These are phyloP conservation scores for Sporisorium iseilematis-ciliati DNA, from an alignment of 1,284 basidiomycete genomes.

Conservation along the genomic window DNA sequence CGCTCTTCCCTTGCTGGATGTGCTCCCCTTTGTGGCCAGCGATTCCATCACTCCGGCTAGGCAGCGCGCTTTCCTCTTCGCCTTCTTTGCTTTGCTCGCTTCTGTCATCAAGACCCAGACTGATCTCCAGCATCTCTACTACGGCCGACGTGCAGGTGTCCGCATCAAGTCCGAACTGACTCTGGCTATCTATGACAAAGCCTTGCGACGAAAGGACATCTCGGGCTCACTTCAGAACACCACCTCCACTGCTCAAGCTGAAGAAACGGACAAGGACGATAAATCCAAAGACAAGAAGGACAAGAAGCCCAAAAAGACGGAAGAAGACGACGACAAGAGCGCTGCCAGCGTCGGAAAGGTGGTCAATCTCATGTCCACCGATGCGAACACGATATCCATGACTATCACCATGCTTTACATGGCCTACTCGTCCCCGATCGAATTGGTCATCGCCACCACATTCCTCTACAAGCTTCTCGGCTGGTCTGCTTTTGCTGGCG, in stretches of 20 bases:
- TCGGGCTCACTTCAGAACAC: conserved; percentile 78
- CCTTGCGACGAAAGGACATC: conserved; percentile 84
- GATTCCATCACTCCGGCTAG: conserved; percentile 16
- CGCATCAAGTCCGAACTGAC: conserved; percentile 81
- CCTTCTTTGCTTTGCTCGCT: conserved; percentile 39
- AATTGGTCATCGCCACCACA: conserved; percentile 42
- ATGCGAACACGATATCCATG: conserved; percentile 26
- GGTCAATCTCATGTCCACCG: conserved; percentile 46
- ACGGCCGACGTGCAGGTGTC: conserved; percentile 76
- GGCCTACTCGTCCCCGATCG: conserved; percentile 44
- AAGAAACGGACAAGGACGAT: conserved; percentile 64
- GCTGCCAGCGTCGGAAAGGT: conserved; percentile 47
- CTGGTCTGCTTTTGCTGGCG: conserved; percentile 50
- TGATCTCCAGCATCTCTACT: conserved; percentile 84
- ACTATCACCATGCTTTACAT: conserved; percentile 27
- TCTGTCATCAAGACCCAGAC: conserved; percentile 46
- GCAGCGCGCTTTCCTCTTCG: conserved; percentile 48
- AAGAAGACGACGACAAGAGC: conserved; percentile 27
- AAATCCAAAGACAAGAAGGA: background rate
- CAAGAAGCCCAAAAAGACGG: conserved; percentile 6
- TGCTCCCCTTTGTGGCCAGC: background rate
- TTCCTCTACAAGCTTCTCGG: conserved; percentile 60
- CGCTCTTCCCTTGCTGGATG: conserved; percentile 2
- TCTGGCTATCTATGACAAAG: conserved; percentile 88
- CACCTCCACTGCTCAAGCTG: conserved; percentile 71